Conservation (phyloP, 495 filamentous ascomycete species). For the Penicillium pancosmium region DNA sequence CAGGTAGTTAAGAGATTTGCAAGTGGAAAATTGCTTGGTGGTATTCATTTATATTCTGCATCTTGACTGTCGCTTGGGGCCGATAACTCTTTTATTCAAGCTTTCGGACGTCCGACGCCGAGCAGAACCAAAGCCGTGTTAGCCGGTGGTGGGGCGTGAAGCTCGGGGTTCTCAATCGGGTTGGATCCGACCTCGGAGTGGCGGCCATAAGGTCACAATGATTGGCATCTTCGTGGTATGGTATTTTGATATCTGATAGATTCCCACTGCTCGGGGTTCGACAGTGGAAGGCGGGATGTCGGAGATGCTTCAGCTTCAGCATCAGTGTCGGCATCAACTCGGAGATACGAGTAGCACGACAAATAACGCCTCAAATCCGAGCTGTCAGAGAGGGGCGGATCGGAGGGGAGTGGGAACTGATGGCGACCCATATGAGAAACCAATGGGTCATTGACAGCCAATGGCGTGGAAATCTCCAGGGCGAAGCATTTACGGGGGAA, state of each 20-base stretch:
- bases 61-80: not conserved
- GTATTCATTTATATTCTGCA: not conserved
- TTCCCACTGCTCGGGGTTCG: no score
- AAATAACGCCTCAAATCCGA: not conserved
- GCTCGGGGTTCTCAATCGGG: no score
- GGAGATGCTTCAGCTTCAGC: not conserved
- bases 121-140: slow-evolving; percentile 15
- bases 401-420: not conserved
- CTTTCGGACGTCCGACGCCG: slow-evolving; percentile 25
- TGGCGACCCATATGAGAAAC: not conserved
- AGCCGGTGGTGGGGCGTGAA: slow-evolving; percentile 18
- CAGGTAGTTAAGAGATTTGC: no score
- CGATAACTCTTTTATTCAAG: slow-evolving; percentile 8
- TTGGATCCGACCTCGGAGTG: no score
- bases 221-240: not conserved
- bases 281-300: no score
- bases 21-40: not conserved
- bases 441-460: slow-evolving; percentile 1
- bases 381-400: not conserved
- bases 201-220: no score
- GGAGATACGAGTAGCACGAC: not conserved
- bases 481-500: slow-evolving; percentile 1
- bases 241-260: not conserved
- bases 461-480: not conserved
- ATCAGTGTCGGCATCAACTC: not conserved